Evolutionary conservation across 148 eudicot genomes (phyloP).

Genomic region (Mesembryanthemum crystallinum): DNA sequence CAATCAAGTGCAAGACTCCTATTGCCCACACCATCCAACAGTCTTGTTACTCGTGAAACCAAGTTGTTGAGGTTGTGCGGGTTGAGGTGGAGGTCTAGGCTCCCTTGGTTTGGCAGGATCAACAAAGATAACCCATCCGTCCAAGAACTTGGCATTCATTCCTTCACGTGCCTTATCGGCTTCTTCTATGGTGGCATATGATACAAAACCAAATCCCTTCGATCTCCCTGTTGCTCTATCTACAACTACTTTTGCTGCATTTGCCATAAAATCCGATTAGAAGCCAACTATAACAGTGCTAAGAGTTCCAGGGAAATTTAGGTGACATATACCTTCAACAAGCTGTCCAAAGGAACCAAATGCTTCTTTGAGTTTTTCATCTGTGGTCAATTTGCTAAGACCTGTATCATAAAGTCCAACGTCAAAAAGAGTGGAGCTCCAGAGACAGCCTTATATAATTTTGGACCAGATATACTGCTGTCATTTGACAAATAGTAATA

Average conservation of each 20-base stretch:
- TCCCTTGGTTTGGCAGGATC: conserved; percentile 88
- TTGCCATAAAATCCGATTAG: conserved; percentile 16
- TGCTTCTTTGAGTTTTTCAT: conserved; percentile 75
- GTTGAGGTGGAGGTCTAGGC: conserved; percentile 55
- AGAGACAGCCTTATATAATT: not conserved
- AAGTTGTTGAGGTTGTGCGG: conserved; percentile 37
- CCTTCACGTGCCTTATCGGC: conserved; percentile 79
- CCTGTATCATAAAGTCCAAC: conserved; percentile 43
- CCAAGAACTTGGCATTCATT: conserved; percentile 84
- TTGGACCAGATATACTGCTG: not conserved
- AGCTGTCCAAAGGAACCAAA: conserved; percentile 77
- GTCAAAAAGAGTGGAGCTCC: not conserved
- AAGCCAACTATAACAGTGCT: not conserved
- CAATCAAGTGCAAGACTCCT: not conserved
- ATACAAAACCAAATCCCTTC: conserved; percentile 86
- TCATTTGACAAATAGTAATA: too few relatives aligned
- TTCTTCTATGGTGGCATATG: conserved; percentile 78
- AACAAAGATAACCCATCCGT: conserved; percentile 98
- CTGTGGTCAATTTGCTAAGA: conserved; percentile 79
- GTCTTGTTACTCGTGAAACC: conserved; percentile 85
- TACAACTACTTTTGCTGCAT: conserved; percentile 66
- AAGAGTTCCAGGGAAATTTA: not conserved
- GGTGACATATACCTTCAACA: conserved; percentile 51
- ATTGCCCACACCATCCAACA: conserved; percentile 73
- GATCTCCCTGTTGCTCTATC: conserved; percentile 79